phyloP scores from a whole-genome alignment of 257 asterid genomes.

The Ajuga chamaepitys region DNA sequence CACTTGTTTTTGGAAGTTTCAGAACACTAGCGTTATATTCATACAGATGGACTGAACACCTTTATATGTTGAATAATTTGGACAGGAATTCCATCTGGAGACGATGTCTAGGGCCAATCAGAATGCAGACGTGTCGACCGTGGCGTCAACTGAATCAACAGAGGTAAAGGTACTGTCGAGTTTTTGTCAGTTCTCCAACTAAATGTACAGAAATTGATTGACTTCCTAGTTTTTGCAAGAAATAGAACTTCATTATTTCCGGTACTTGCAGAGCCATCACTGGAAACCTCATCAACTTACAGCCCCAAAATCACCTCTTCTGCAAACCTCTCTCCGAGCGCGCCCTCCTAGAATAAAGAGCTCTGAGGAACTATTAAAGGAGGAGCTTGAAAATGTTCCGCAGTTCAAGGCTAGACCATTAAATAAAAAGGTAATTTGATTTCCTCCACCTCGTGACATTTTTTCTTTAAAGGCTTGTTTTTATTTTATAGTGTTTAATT shows the following conservation, averaged over 20 bases:
- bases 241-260: not conserved
- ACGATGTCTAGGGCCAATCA: slow-evolving; percentile 84
- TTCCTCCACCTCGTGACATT: not conserved
- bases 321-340: slow-evolving; percentile 73
- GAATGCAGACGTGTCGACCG: slow-evolving; percentile 58
- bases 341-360: slow-evolving; percentile 73
- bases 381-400: slow-evolving; percentile 66
- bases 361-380: slow-evolving; percentile 63
- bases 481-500: not conserved
- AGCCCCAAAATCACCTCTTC: slow-evolving; percentile 80
- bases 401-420: slow-evolving; percentile 89
- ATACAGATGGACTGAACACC: not conserved
- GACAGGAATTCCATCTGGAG: slow-evolving; percentile 85
- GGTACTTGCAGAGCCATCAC: slow-evolving; percentile 48
- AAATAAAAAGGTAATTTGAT: slow-evolving; percentile 60
- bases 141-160: slow-evolving; percentile 53
- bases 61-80: not conserved
- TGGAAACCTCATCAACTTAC: slow-evolving; percentile 72
- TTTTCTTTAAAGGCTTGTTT: not conserved
- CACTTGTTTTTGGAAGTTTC: not conserved
- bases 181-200: not conserved
- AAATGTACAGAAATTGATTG: not conserved
- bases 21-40: not conserved
- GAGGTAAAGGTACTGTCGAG: slow-evolving; percentile 31
- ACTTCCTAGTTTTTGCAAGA: not conserved